These are phyloP conservation scores for Alisma plantagoaquatica DNA, from an alignment of 106 monocot species.

Conservation along the genomic window DNA sequence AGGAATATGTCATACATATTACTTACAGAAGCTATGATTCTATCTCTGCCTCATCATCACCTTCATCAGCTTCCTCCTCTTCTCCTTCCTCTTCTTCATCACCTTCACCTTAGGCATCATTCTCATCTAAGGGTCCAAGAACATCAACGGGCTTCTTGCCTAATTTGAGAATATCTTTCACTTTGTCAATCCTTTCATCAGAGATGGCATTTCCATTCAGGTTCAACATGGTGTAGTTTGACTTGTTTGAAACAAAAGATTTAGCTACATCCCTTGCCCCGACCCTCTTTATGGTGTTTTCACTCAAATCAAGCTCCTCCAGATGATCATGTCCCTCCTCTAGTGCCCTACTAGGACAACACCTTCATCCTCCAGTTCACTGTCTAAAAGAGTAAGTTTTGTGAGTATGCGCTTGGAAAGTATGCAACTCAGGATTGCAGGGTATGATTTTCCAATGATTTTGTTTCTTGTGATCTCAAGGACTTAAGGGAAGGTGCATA, in stretches of 20 bases:
- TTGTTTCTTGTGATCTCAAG: constrained; percentile 84
- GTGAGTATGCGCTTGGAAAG: constrained; percentile 30
- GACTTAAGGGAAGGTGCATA: constrained; percentile 34
- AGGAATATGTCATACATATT: no score
- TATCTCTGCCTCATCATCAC: constrained; percentile 29
- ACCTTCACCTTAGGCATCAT: constrained; percentile 60
- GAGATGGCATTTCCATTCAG: constrained; percentile 81
- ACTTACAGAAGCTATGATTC: constrained; percentile 42
- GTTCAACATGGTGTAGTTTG: constrained; percentile 51
- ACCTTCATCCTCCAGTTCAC: constrained; percentile 78
- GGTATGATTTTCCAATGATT: constrained; percentile 37
- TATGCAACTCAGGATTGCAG: constrained; percentile 29
- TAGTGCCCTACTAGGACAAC: constrained; percentile 53
- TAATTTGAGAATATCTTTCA: constrained; percentile 61
- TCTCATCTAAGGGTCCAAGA: constrained; percentile 87
- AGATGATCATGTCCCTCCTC: constrained; percentile 33
- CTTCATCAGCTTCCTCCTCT: constrained; percentile 25
- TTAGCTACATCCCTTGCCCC: constrained; percentile 72
- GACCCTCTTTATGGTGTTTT: constrained; percentile 50
- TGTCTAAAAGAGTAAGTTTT: constrained; percentile 66
- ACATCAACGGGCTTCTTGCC: constrained; percentile 30
- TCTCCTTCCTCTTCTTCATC: constrained; percentile 31
- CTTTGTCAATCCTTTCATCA: constrained; percentile 88
- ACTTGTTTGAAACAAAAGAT: constrained; percentile 39
- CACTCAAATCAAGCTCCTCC: constrained; percentile 73